phyloP scores from a whole-genome alignment of 106 monocot species.

The Alisma plantagoaquatica region DNA sequence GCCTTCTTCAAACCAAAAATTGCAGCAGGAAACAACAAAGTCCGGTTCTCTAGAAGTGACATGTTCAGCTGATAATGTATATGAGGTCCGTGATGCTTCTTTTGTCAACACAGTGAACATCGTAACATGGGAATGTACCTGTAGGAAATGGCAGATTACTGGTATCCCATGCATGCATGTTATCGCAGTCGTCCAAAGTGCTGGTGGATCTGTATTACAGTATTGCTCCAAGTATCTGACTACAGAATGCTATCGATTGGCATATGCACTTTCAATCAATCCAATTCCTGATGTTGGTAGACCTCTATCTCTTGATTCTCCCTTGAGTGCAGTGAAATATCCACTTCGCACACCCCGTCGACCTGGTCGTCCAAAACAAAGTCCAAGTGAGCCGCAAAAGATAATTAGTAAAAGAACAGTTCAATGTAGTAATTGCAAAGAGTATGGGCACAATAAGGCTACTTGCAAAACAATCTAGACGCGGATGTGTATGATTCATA shows the following conservation, averaged over 20 bases:
- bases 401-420: conserved; percentile 55
- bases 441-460: conserved; percentile 77
- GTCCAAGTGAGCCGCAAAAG: conserved; percentile 62
- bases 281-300: conserved; percentile 75
- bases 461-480: conserved; percentile 61
- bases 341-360: conserved; percentile 43
- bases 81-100: conserved; percentile 33
- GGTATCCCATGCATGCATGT: conserved; percentile 86
- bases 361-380: conserved; percentile 73
- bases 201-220: conserved; percentile 30
- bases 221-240: conserved; percentile 83
- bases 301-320: conserved; percentile 26
- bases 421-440: conserved; percentile 76
- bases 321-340: conserved; percentile 11
- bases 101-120: conserved; percentile 42
- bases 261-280: conserved; percentile 72
- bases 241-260: conserved; percentile 42
- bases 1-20: conserved; percentile 51
- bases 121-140: conserved; percentile 82
- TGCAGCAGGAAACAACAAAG: conserved; percentile 44
- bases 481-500: no score
- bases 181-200: conserved; percentile 56
- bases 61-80: conserved; percentile 40
- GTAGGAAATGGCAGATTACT: conserved; percentile 71
- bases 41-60: conserved; percentile 38